A percentile compares a stretch with the other conserved stretches of the same genome.
These are phyloP conservation scores for Casuarina glauca DNA, from an alignment of 306 rosid species.

Conservation along the genomic window DNA sequence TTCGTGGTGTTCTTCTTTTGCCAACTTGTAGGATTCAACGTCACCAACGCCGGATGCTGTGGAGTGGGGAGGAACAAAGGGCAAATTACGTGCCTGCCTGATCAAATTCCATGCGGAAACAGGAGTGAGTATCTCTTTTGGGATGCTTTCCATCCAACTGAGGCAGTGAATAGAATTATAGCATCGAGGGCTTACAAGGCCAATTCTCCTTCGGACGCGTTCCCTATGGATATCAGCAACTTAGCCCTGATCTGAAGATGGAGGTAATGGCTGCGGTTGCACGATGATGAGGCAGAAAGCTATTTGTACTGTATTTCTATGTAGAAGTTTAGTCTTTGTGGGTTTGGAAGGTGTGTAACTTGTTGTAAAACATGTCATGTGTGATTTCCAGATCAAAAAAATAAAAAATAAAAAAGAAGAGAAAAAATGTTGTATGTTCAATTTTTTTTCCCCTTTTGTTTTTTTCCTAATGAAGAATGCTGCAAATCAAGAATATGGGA, in stretches of 20 bases:
- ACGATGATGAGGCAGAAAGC: not conserved
- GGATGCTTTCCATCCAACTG: slow-evolving; percentile 98
- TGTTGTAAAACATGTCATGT: too few species aligned
- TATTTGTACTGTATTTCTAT: not conserved
- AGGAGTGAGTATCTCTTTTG: slow-evolving; percentile 68
- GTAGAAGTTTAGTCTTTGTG: not conserved
- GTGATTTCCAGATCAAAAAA: too few species aligned
- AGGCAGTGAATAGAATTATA: slow-evolving; percentile 57
- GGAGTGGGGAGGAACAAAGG: slow-evolving; percentile 97
- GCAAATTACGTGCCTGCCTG: slow-evolving; percentile 77
- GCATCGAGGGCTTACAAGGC: slow-evolving; percentile 73
- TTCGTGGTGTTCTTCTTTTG: not conserved
- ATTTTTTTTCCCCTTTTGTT: too few species aligned
- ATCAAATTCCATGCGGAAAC: slow-evolving; percentile 73
- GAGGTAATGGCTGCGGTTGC: not conserved
- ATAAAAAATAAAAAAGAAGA: too few species aligned
- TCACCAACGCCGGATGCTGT: slow-evolving; percentile 74
- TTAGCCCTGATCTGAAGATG: slow-evolving; percentile 59
- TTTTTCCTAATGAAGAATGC: too few species aligned
- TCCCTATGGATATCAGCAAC: slow-evolving; percentile 69
- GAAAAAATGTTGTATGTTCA: too few species aligned
- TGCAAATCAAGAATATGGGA: too few species aligned
- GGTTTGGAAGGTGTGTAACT: too few species aligned
- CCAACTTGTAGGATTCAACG: slow-evolving; percentile 59
- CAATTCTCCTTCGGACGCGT: slow-evolving; percentile 75